Evolutionary conservation across 108 stramenopile genomes (phyloP), one percentile per base, ranked within the genome.

Genomic region (Pseudonitzschia delicatissima): DNA sequence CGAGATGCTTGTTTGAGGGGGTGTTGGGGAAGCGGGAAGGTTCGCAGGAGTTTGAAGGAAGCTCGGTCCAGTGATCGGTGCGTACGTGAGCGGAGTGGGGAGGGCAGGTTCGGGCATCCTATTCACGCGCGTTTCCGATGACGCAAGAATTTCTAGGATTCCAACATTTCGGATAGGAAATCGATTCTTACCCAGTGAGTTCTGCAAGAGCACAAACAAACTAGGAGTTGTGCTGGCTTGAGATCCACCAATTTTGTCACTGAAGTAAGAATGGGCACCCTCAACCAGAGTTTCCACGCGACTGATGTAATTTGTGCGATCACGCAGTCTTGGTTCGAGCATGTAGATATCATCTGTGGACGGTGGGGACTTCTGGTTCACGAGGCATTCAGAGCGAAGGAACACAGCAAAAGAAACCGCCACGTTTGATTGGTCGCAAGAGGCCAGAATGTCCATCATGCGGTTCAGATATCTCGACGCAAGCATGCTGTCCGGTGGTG

Each of bases 341-440:
- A 68, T 34, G 42, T 59, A 71, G 13, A 85, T 62, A 55, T 92
- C 79, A 44, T 83, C 74, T 11, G 64, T 51, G 23, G 81, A 71
- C 21, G 80, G 81, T 4, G 64, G 34, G 37, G 60, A 6, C n/a
- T 39, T 68, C 26, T 71, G 52, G 47, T 86, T 85, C 21, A 72
- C 76, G 53, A 93, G 84, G 34, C 83, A 85, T 36, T 85, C 85
- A 26, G 78, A 51, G 39, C 76, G 80, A 37, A 90, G 63, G 32
- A 93, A 67, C 11, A 86, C 78, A 45, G 74, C 73, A 67, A 90
- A 90, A 21, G 92, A 88, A 48, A 93, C 55, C 29, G 88, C 84
- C 37, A 83, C 64, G 8, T 57, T 18, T 27, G 58, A 29, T 33
- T 71, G 71, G 39, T 77, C 61, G 39, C 58, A 68, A 39, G 31